Evolutionary conservation across 1,284 basidiomycete genomes (phyloP).

Genomic region (Lignosus rhinocerotis): DNA sequence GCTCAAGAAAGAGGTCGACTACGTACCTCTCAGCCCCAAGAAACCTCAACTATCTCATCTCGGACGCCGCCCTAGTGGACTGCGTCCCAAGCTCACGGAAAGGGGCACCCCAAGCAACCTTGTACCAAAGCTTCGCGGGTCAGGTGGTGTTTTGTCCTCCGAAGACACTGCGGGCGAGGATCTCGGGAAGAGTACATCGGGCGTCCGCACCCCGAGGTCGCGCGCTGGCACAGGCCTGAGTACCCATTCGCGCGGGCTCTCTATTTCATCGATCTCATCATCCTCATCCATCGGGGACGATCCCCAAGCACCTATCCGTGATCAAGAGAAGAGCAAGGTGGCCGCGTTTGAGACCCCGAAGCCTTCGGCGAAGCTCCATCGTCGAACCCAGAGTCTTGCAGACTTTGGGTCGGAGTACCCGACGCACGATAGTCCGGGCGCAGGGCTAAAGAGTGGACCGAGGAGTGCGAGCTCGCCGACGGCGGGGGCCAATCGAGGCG

Average conservation of each 20-base stretch:
- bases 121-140: constrained; percentile 2
- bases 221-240: not conserved
- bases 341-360: constrained; percentile 13
- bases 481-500: constrained; percentile 22
- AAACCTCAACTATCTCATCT: constrained; percentile 43
- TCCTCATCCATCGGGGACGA: constrained; percentile 3
- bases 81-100: constrained; percentile 21
- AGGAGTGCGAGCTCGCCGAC: constrained; percentile 14
- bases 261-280: constrained; percentile 13
- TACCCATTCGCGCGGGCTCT: constrained; percentile 22
- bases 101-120: constrained; percentile 5
- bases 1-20: constrained; percentile 71
- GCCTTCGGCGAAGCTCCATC: constrained; percentile 22
- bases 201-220: constrained; percentile 10
- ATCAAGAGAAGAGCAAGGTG: constrained; percentile 1
- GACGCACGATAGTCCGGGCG: not conserved
- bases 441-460: constrained; percentile 12
- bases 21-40: constrained; percentile 66
- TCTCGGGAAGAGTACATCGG: not conserved
- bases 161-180: constrained; percentile 19
- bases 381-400: constrained; percentile 32
- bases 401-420: constrained; percentile 21
- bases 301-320: constrained; percentile 1
- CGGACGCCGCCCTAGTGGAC: constrained; percentile 31
- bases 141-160: constrained; percentile 11